Percentiles rank a stretch among this genome's conserved stretches.
phyloP scores from a whole-genome alignment of 177 flowering plant species.

The Vitis hybrid region DNA sequence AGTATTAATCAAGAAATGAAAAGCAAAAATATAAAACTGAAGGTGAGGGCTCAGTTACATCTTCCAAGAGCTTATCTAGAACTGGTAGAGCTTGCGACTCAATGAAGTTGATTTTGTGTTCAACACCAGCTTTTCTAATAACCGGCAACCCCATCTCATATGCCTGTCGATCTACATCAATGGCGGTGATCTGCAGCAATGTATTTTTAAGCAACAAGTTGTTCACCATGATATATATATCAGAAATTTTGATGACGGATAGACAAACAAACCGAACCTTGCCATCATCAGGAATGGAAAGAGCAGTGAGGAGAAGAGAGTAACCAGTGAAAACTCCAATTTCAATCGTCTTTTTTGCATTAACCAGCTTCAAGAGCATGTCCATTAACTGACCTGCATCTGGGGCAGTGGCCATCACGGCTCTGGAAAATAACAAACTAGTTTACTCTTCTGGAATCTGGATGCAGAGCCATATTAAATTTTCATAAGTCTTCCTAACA shows the following conservation, averaged over 20 bases:
- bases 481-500: not conserved
- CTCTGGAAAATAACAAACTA: slow-evolving; percentile 14
- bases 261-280: slow-evolving; percentile 12
- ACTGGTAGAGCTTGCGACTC: slow-evolving; percentile 34
- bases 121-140: slow-evolving; percentile 45
- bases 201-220: not conserved
- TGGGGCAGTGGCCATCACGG: slow-evolving; percentile 26
- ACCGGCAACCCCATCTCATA: slow-evolving; percentile 52
- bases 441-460: not conserved
- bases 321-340: slow-evolving; percentile 44
- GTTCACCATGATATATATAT: not conserved
- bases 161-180: slow-evolving; percentile 34
- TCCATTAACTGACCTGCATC: slow-evolving; percentile 42
- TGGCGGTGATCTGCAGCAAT: slow-evolving; percentile 44
- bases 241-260: not conserved
- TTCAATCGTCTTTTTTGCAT: slow-evolving; percentile 38
- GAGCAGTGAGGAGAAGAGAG: slow-evolving; percentile 44
- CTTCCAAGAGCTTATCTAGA: slow-evolving; percentile 27
- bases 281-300: slow-evolving; percentile 38
- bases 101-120: slow-evolving; percentile 49
- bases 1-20: too few species aligned
- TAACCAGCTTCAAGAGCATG: slow-evolving; percentile 33
- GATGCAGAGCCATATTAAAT: not conserved
- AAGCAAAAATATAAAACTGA: too few species aligned
- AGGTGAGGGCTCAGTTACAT: too few species aligned